Percentiles rank a stretch among this genome's conserved stretches.
phyloP scores from a whole-genome alignment of 176 grass and related monocot genomes.

The Otatea glauca region DNA sequence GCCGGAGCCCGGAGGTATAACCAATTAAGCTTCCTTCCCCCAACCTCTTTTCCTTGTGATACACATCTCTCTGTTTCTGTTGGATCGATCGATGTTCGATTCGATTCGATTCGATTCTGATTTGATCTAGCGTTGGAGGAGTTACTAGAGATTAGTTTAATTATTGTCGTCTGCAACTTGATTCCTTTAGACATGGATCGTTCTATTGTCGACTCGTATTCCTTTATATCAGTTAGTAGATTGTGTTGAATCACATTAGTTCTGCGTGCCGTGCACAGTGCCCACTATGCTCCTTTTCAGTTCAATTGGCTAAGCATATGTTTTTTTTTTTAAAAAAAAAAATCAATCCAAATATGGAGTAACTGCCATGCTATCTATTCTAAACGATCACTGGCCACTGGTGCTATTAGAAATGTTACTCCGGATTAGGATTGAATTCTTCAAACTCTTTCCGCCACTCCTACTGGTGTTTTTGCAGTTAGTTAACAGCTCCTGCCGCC shows the following conservation, averaged over 20 bases:
- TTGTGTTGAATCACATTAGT: neutral
- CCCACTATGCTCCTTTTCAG: neutral
- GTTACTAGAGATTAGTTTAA: no score
- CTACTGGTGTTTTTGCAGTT: constrained; percentile 14
- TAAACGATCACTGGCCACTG: neutral
- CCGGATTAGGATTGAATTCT: neutral
- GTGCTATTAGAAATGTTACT: neutral
- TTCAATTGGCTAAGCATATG: neutral
- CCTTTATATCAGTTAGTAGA: neutral
- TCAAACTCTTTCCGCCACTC: neutral
- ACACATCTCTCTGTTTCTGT: no score
- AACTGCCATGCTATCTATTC: neutral
- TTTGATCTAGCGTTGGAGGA: no score
- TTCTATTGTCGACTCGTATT: no score
- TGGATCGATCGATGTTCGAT: no score
- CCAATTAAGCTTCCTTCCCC: no score
- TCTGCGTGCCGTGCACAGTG: no score
- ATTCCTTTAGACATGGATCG: neutral
- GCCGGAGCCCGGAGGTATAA: no score
- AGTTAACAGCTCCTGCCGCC: constrained; percentile 20
- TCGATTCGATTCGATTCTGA: no score
- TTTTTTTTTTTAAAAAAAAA: neutral
- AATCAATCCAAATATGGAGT: no score
- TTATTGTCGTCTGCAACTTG: neutral
- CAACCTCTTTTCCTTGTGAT: no score